phyloP scores from a whole-genome alignment of 2,329 filamentous ascomycete species.

The Sodiomyces alkalinus region DNA sequence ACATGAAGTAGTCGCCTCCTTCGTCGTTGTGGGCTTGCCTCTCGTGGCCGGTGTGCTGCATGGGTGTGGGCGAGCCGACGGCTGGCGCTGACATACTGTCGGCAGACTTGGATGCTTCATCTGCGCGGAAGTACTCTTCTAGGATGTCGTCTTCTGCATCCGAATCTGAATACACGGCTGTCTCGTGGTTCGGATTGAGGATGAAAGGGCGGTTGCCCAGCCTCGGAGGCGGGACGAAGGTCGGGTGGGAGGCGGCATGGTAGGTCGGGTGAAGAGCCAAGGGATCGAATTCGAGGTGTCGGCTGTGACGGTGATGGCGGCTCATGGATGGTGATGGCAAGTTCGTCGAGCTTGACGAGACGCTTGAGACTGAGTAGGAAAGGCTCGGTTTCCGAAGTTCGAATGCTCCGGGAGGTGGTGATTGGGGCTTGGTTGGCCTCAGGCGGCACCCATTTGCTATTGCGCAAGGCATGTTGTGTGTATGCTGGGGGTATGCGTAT shows the following conservation, averaged over 20 bases:
- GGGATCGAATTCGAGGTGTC: constrained; percentile 8
- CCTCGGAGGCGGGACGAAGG: constrained; percentile 7
- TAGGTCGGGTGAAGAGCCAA: constrained; percentile 7
- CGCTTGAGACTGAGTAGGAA: constrained; percentile 8
- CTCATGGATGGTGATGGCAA: too few relatives aligned
- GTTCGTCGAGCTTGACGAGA: constrained; percentile 6
- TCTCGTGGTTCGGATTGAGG: constrained; percentile 2
- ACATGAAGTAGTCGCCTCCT: constrained; percentile 9
- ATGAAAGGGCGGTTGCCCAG: constrained; percentile 8
- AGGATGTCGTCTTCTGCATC: constrained; percentile 3
- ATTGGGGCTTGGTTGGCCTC: constrained; percentile 1
- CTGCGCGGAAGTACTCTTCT: constrained; percentile 6
- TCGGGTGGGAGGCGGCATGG: constrained; percentile 8
- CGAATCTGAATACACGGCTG: neutral
- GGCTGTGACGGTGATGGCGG: too few relatives aligned
- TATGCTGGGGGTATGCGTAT: too few relatives aligned
- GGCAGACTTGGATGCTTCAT: constrained; percentile 2
- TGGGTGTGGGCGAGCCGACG: constrained; percentile 7
- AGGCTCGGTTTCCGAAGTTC: constrained; percentile 9
- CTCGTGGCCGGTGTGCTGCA: constrained; percentile 3
- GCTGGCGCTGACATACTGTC: constrained; percentile 5
- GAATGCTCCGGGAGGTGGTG: constrained; percentile 4
- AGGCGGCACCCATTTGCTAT: too few relatives aligned
- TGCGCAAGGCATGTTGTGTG: too few relatives aligned
- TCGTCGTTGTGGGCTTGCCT: constrained; percentile 4